Evolutionary conservation across 2,329 filamentous ascomycete species (phyloP).

Genomic region (Colletotrichum eremochloae): DNA sequence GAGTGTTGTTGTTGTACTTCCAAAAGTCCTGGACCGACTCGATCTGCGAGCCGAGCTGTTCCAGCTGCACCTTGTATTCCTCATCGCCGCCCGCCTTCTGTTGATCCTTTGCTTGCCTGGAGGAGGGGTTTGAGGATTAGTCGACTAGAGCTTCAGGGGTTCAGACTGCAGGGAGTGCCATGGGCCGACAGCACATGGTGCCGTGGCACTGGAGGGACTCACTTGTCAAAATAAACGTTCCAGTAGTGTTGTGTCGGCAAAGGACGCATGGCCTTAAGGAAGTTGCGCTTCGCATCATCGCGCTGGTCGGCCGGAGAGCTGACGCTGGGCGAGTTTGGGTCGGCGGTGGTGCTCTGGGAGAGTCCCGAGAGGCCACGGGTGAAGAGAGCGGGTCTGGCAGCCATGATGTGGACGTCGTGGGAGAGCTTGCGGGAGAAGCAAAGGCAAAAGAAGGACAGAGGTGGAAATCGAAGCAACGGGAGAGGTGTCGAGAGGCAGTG

Average conservation of each 20-base stretch:
- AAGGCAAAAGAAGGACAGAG: slow-evolving; percentile 23
- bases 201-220: slow-evolving; percentile 42
- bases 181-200: not conserved
- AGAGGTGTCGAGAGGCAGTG: slow-evolving; percentile 24
- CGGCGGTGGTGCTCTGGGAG: slow-evolving; percentile 67
- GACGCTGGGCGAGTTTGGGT: slow-evolving; percentile 70
- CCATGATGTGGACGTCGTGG: slow-evolving; percentile 59
- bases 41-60: slow-evolving; percentile 74
- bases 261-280: slow-evolving; percentile 79
- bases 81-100: slow-evolving; percentile 54
- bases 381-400: slow-evolving; percentile 69
- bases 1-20: slow-evolving; percentile 85
- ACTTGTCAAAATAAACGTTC: slow-evolving; percentile 78
- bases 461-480: slow-evolving; percentile 7
- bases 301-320: slow-evolving; percentile 79
- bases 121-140: not conserved
- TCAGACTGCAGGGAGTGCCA: not conserved
- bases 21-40: slow-evolving; percentile 89
- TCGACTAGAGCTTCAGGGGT: slow-evolving; percentile 3
- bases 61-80: slow-evolving; percentile 67
- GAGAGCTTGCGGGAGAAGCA: not conserved
- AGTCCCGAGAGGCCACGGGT: slow-evolving; percentile 74
- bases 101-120: slow-evolving; percentile 61
- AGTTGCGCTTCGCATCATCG: slow-evolving; percentile 86
- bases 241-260: slow-evolving; percentile 86